Percentiles rank a stretch among this genome's conserved stretches.
Evolutionary conservation across 2,329 filamentous ascomycete species (phyloP).

Genomic region (Thelonectria olida): DNA sequence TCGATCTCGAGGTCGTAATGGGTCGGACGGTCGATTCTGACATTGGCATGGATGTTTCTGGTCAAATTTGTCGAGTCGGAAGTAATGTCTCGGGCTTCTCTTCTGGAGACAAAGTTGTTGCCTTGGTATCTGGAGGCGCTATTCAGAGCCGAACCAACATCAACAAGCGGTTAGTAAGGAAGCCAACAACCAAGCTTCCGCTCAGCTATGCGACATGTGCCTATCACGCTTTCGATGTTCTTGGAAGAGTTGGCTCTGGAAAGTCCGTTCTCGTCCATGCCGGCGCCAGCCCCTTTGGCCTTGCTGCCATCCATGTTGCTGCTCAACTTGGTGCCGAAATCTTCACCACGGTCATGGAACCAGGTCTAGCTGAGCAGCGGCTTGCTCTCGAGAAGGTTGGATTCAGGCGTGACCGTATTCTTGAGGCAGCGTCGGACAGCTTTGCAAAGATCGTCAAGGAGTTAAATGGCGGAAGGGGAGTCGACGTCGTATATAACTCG

Average conservation of each 20-base stretch:
- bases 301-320: slow-evolving; percentile 55
- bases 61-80: slow-evolving; percentile 48
- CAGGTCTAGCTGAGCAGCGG: slow-evolving; percentile 46
- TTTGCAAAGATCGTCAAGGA: slow-evolving; percentile 46
- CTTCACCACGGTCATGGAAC: slow-evolving; percentile 51
- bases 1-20: slow-evolving; percentile 49
- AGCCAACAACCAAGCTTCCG: slow-evolving; percentile 38
- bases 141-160: slow-evolving; percentile 47
- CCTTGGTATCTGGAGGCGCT: slow-evolving; percentile 47
- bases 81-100: slow-evolving; percentile 42
- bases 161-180: slow-evolving; percentile 49
- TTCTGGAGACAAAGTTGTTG: slow-evolving; percentile 53
- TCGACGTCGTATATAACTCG: slow-evolving; percentile 58
- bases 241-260: slow-evolving; percentile 40
- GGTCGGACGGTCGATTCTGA: slow-evolving; percentile 43
- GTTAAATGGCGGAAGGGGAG: slow-evolving; percentile 44
- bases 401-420: slow-evolving; percentile 48
- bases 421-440: slow-evolving; percentile 47
- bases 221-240: slow-evolving; percentile 50
- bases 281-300: slow-evolving; percentile 54
- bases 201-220: slow-evolving; percentile 54
- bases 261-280: slow-evolving; percentile 54
- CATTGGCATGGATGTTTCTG: slow-evolving; percentile 54
- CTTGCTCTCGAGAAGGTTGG: slow-evolving; percentile 46
- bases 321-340: slow-evolving; percentile 49